A percentile compares a stretch with the other conserved stretches of the same genome.
Conservation (phyloP, 495 filamentous ascomycete genomes). For the Rostrohypoxylon terebratum region DNA sequence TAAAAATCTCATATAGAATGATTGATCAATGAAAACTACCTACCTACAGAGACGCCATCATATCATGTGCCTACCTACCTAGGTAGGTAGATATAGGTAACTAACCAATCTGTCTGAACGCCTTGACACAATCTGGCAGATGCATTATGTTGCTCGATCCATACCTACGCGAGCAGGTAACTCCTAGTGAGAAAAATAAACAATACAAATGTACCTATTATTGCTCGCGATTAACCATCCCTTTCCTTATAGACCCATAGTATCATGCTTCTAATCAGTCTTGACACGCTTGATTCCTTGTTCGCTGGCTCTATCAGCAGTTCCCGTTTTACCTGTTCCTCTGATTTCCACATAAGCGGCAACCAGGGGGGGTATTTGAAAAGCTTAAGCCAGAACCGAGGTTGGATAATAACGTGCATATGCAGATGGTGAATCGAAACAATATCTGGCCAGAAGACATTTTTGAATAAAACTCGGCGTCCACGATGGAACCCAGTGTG, state of each 20-base stretch:
- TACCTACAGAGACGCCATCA: no score
- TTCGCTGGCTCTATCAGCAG: neutral
- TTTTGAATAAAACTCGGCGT: conserved; percentile 23
- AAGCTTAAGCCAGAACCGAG: conserved; percentile 17
- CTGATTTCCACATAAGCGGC: conserved; percentile 43
- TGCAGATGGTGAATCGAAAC: conserved; percentile 41
- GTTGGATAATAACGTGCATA: conserved; percentile 37
- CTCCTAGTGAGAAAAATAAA: no score
- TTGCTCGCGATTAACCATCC: no score
- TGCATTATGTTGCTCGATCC: no score
- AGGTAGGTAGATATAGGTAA: no score
- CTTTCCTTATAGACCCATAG: neutral
- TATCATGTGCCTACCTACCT: no score
- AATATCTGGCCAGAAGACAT: conserved; percentile 38
- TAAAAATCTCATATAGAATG: no score
- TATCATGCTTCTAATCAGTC: neutral
- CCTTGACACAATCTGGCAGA: no score
- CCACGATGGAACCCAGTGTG: conserved; percentile 37
- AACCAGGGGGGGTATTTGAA: conserved; percentile 42
- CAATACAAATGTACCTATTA: no score
- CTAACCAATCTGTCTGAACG: no score
- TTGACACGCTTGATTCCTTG: neutral
- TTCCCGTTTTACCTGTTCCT: conserved; percentile 15
- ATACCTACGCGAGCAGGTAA: no score
- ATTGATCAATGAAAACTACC: no score